These are phyloP conservation scores for Acacia pycnantha DNA, from an alignment of 331 rosid genomes.

Conservation along the genomic window DNA sequence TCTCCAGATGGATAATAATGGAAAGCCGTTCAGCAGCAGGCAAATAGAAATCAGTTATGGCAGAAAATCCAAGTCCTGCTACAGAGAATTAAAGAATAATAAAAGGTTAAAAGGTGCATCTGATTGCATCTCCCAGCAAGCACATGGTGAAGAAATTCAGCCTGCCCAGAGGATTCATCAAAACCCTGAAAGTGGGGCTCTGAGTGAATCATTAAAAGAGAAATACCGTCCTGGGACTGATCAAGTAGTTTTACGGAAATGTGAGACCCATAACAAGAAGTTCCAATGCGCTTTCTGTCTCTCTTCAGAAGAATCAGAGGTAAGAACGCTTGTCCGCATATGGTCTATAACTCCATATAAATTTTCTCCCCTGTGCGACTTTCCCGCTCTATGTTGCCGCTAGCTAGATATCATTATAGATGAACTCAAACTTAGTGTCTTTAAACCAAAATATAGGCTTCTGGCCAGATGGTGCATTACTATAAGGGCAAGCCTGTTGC, in stretches of 20 bases:
- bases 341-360: background rate
- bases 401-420: constrained; percentile 1
- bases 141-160: constrained; percentile 22
- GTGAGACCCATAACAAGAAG: constrained; percentile 38
- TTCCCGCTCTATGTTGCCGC: background rate
- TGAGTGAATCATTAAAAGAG: constrained; percentile 37
- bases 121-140: constrained; percentile 21
- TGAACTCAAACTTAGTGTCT: background rate
- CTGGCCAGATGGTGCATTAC: constrained; percentile 75
- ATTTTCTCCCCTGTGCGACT: background rate
- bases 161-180: constrained; percentile 20
- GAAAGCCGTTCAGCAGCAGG: constrained; percentile 14
- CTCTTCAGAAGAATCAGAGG: constrained; percentile 86
- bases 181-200: constrained; percentile 22
- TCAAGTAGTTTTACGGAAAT: constrained; percentile 43
- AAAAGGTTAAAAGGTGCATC: constrained; percentile 44
- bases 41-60: constrained; percentile 25
- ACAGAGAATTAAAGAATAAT: constrained; percentile 27
- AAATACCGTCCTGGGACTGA: constrained; percentile 32
- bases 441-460: constrained; percentile 50
- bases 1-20: constrained; percentile 25
- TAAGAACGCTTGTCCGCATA: constrained; percentile 24
- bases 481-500: constrained; percentile 57
- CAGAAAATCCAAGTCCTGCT: constrained; percentile 29
- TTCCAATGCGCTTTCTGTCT: constrained; percentile 75